phyloP scores from a whole-genome alignment of 768 basidiomycete species.

The Lentinula lateritia region DNA sequence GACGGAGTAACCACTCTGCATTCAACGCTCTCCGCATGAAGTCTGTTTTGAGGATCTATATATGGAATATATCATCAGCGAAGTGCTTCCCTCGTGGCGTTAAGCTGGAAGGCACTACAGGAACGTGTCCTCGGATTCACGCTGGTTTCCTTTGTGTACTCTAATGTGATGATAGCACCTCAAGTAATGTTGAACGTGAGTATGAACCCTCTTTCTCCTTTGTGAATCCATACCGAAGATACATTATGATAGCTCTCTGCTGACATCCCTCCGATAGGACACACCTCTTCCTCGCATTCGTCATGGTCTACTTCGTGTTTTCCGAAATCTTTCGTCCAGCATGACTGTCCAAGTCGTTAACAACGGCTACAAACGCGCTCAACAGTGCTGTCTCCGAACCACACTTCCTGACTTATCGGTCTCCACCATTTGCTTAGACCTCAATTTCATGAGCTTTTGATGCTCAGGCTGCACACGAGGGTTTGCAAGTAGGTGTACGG shows the following conservation, averaged over 20 bases:
- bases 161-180: conserved; percentile 28
- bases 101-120: conserved; percentile 34
- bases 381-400: too few relatives aligned
- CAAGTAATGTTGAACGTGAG: conserved; percentile 66
- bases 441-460: neutral
- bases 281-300: conserved; percentile 25
- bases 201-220: neutral
- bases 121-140: conserved; percentile 57
- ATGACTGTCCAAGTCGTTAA: conserved; percentile 58
- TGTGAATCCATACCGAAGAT: neutral
- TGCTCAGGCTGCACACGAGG: conserved; percentile 1
- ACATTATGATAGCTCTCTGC: conserved; percentile 48
- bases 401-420: too few relatives aligned
- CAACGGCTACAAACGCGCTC: conserved; percentile 73
- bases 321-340: neutral
- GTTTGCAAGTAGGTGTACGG: neutral
- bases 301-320: neutral
- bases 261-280: conserved; percentile 41
- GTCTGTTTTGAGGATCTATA: conserved; percentile 71
- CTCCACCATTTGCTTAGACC: neutral
- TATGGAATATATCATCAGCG: conserved; percentile 68
- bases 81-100: conserved; percentile 33
- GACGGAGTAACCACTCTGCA: conserved; percentile 73
- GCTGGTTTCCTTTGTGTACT: conserved; percentile 51
- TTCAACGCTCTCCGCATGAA: conserved; percentile 85